These are phyloP conservation scores for Silene vulgaris DNA, from an alignment of 179 eudicot species.

Conservation along the genomic window DNA sequence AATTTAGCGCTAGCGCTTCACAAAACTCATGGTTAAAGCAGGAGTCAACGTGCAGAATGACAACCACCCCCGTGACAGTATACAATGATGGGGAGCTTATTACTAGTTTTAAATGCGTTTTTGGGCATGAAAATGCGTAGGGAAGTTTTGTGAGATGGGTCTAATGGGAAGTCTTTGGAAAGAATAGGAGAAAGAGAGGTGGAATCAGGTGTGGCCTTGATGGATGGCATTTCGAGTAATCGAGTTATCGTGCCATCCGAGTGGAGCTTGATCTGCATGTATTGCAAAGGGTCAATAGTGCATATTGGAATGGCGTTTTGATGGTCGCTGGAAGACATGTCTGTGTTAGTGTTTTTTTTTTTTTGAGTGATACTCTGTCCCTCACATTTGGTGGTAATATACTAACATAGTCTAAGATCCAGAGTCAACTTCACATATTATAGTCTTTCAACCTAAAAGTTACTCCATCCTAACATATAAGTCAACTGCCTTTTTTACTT, in stretches of 20 bases:
- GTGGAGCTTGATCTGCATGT: constrained; percentile 27
- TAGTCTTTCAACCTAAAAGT: not conserved
- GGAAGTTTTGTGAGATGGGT: constrained; percentile 29
- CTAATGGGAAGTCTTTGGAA: constrained; percentile 31
- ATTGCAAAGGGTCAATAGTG: constrained; percentile 35
- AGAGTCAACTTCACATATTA: no score
- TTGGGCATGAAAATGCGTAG: constrained; percentile 34
- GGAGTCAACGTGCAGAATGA: constrained; percentile 29
- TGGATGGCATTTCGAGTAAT: constrained; percentile 10
- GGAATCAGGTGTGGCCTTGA: constrained; percentile 29
- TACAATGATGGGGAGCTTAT: constrained; percentile 33
- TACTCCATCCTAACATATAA: not conserved
- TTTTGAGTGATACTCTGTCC: not conserved
- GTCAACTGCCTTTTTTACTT: no score
- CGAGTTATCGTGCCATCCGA: constrained; percentile 41
- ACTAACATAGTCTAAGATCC: not conserved
- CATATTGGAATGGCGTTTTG: constrained; percentile 22
- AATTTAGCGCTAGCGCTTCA: constrained; percentile 19
- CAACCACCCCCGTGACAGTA: constrained; percentile 47
- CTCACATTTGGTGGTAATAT: not conserved
- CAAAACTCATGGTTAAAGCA: constrained; percentile 25
- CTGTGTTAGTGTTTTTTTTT: no score
- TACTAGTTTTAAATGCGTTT: constrained; percentile 3
- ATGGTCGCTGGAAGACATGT: constrained; percentile 1
- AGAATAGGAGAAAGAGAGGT: constrained; percentile 23